Percentiles rank a stretch among this genome's conserved stretches.
phyloP scores from a whole-genome alignment of 805 yeast species.

The Candida patagonica region DNA sequence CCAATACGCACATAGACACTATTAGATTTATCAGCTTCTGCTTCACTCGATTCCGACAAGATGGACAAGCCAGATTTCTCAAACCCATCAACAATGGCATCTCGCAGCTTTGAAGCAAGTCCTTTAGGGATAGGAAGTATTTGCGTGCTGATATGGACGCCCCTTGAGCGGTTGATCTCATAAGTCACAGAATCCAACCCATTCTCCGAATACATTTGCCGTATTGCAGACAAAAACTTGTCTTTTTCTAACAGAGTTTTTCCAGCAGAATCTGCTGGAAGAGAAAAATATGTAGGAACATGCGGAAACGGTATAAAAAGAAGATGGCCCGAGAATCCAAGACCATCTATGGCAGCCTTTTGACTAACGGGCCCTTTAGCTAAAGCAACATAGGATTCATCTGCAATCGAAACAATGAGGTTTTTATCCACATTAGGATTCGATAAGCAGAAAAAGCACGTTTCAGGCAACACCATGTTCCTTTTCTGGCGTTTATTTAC shows the following conservation, averaged over 20 bases:
- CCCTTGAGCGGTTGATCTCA: slow-evolving; percentile 54
- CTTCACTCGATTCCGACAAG: slow-evolving; percentile 1
- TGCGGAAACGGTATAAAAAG: slow-evolving; percentile 75
- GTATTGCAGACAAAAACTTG: slow-evolving; percentile 40
- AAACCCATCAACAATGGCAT: slow-evolving; percentile 7
- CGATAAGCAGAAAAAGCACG: slow-evolving; percentile 77
- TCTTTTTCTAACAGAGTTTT: slow-evolving; percentile 32
- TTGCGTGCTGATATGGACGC: slow-evolving; percentile 72
- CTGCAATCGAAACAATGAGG: slow-evolving; percentile 70
- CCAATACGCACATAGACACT: slow-evolving; percentile 19
- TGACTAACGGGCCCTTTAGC: slow-evolving; percentile 80
- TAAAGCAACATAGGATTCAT: slow-evolving; percentile 54
- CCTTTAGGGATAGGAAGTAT: slow-evolving; percentile 56
- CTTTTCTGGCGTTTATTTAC: neutral
- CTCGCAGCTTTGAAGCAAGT: slow-evolving; percentile 33
- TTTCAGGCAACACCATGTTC: slow-evolving; percentile 39
- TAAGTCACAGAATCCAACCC: slow-evolving; percentile 50
- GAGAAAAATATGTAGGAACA: slow-evolving; percentile 35
- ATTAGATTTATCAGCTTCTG: slow-evolving; percentile 22
- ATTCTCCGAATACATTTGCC: slow-evolving; percentile 36
- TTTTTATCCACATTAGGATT: slow-evolving; percentile 71
- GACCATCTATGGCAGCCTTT: slow-evolving; percentile 31
- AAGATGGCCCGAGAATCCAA: slow-evolving; percentile 70
- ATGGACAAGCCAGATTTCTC: slow-evolving; percentile 7
- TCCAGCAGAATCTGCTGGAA: slow-evolving; percentile 28